Percentiles rank a stretch among this genome's conserved stretches.
These are phyloP conservation scores for Puccinia hordei DNA, from an alignment of 1,284 basidiomycete genomes.

Conservation along the genomic window DNA sequence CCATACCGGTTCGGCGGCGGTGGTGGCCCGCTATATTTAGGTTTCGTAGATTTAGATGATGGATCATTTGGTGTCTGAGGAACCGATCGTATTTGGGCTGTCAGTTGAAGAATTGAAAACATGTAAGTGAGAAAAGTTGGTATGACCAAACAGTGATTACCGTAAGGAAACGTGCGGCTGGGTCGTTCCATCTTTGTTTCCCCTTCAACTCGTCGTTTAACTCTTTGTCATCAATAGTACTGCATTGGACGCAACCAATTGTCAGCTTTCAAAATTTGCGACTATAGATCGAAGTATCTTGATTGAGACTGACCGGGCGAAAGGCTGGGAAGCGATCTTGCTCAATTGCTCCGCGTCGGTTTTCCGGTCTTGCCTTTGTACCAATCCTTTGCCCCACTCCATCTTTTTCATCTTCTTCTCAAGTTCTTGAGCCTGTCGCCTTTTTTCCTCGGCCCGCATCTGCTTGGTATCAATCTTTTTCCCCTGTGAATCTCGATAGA, in stretches of 20 bases:
- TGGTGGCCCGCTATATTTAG: slow-evolving; percentile 81
- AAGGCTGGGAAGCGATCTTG: slow-evolving; percentile 68
- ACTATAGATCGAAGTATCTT: not conserved
- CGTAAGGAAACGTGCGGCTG: slow-evolving; percentile 85
- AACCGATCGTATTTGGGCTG: not conserved
- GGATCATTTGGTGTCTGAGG: slow-evolving; percentile 42
- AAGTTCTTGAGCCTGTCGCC: slow-evolving; percentile 73
- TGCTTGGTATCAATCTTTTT: slow-evolving; percentile 84
- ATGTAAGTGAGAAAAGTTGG: not conserved
- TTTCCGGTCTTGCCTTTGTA: slow-evolving; percentile 78
- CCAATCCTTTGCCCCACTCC: slow-evolving; percentile 94
- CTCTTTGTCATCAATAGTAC: slow-evolving; percentile 69
- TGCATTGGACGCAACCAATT: slow-evolving; percentile 6
- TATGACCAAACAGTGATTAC: slow-evolving; percentile 63
- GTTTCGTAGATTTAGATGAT: slow-evolving; percentile 59
- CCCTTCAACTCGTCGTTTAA: slow-evolving; percentile 80
- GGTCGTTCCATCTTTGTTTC: slow-evolving; percentile 87
- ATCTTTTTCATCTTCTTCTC: slow-evolving; percentile 84
- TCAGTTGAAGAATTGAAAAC: not conserved
- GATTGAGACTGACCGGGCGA: slow-evolving; percentile 66
- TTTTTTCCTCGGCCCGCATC: slow-evolving; percentile 76
- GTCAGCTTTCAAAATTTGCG: not conserved
- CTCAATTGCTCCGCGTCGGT: slow-evolving; percentile 68
- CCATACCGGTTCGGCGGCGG: slow-evolving; percentile 92
- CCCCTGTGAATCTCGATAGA: slow-evolving; percentile 88